Evolutionary conservation across 2,329 filamentous ascomycete species (phyloP), one percentile per base, ranked within the genome.

Genomic region (Plenodomus tracheiphilus): DNA sequence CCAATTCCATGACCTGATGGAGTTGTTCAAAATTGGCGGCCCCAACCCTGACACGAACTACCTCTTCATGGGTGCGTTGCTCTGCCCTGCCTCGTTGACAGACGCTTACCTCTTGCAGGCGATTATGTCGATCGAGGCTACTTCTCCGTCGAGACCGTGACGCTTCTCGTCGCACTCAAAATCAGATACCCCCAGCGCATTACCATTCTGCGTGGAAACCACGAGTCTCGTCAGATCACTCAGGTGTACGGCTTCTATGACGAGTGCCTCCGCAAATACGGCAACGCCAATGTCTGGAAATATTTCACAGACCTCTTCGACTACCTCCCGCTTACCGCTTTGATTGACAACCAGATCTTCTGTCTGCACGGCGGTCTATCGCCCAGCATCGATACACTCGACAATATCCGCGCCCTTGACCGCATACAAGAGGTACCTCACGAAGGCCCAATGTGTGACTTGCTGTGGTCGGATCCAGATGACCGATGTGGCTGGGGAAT

Each of bases 81-180:
- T 30, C 42, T 20, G 34, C 22, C 30, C 43, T 20, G 16, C 9
- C 39, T 22, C 19, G 13, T 17, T 25, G 40, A 25, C 42, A 43
- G 34, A 50, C 49, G 49, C 59, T 62, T 42, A 68, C 52, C n/a
- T 38, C 25, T 30, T 46, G 32, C 60, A 95, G 91, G 94, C 73
- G 94, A 99, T 76, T 99, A 97, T 71, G 94, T 99, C 69, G 94
- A 99, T 75, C 87, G 94, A 80, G 94, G 94, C 58, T 99, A 97
- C 81, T 99, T 97, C 80, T 97, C 92, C 21, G 91, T 99, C 62
- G 94, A 99, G 81, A 97, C 94, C 6, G 92, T 99, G 62, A 96
- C 93, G 16, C 85, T 99, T 49, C 87, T 99, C 65, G 91, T 97
- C 66, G 91, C 90, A 58, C 86, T 97, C 73, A 99, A 97, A 82